Evolutionary conservation across 495 filamentous ascomycete genomes (phyloP), one percentile per base, ranked within the genome.

Genomic region (Penicillium angulare): DNA sequence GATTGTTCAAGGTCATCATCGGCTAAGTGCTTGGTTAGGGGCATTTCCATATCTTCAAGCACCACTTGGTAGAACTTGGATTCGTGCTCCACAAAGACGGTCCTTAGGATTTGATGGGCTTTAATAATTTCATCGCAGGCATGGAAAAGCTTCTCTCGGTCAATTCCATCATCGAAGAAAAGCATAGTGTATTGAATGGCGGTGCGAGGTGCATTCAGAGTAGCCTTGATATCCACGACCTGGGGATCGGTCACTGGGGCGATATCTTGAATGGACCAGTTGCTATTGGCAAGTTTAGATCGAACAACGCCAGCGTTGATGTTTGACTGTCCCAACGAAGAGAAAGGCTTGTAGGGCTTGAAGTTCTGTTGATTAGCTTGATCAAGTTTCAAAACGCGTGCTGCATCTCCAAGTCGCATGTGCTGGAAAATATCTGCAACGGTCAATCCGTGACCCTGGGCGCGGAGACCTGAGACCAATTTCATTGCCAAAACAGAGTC

Each of bases 101-200:
- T 87, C 15, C 84, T 79, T 7, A 88, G 66, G 21, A 88, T 82
- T 21, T 85, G 80, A 61, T 82, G 81, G n/a, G 67, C 62, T 9
- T 70, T 65, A 20, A 81, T 71, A 3, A 84, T 66, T 0, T 73
- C 57, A 7, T 55, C 47, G 40, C 72, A 79, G 10, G 63, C 61
- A 2, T 53, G 33, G 15, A 68, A 38, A 31, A 79, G 55, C 15
- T 52, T 49, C 22, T 59, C 52, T 0, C 16, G 23, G 47, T 74
- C 53, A 23, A 79, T 59, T 0, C 20, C 47, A 0, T 49, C 38
- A 18, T 69, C 53, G 21, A 79, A 65, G 49, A 69, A 65, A 8
- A 79, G 49, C 57, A 74, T 62, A 8, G 61, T 74, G 52, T 78
- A 79, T 40, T 74, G 75, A 9, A 73, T 50, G 0, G 75, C 73